Base-by-base conservation (phyloP, 495 filamentous ascomycete genomes). In the Aspergillus egyptiacus region DNA sequence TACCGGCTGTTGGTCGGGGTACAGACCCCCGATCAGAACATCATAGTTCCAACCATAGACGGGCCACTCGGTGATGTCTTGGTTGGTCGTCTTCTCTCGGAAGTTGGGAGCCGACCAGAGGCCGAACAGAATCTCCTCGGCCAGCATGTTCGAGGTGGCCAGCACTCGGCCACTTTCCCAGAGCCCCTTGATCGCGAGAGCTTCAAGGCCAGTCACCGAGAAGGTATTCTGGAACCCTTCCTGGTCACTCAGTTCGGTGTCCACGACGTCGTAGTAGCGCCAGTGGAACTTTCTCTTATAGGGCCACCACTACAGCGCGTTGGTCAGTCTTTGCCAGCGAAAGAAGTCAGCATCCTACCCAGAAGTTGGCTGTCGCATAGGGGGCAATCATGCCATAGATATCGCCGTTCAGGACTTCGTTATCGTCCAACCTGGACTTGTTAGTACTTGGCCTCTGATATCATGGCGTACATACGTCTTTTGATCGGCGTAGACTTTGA, bases 11-110 rank as follows among this genome's bases (percentile, higher is more conserved):
- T 53, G 50, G 42, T 53, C 50, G n/a, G 50, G 50, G 13, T 53
- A 53, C 24, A 53, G 28, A 1, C 50, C 50, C 0, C 50, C 50
- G 15, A 53, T 53, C 2, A 53, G 43, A 9, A 53, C 50, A 31
- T 53, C 50, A 14, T 53, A 53, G 43, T 47, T 47, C 50, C 50
- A 53, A 9, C 50, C 50, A 28, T 53, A 53, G n/a, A 53, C 50
- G 0, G 50, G 50, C 50, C 50, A 53, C 4, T 32, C 15, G 11
- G 1, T 20, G 28, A 53, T 47, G 0, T 15, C 50, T 19, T 47
- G 9, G 36, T 53, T 53, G n/a, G 50, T 53, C 4, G 50, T 53
- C 27, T 53, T 53, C 14, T 53, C 50, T 3, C 50, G 43, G 28
- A 53, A 53, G 36, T 53, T 53, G 35, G 50, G 50, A 19, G 45